Evolutionary conservation across 2,329 filamentous ascomycete species (phyloP).

Genomic region (Reticulascus tulasneorum): DNA sequence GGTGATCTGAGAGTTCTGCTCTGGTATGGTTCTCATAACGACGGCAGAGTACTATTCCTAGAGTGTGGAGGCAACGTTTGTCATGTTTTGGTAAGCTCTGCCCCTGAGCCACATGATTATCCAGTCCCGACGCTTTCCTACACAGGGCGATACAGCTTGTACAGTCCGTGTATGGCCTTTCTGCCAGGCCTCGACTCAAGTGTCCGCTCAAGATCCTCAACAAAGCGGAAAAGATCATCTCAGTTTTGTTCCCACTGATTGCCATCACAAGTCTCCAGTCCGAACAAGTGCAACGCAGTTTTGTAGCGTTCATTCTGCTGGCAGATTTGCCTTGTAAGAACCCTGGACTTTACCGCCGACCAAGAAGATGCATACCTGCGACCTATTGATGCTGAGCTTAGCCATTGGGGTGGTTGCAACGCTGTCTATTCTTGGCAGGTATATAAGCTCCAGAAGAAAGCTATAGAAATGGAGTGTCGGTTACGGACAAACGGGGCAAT

Average conservation of each 20-base stretch:
- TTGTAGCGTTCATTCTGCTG: background rate
- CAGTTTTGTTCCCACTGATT: background rate
- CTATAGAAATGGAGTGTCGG: conserved; percentile 1
- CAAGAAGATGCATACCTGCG: background rate
- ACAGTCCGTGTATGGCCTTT: conserved; percentile 6
- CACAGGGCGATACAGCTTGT: conserved; percentile 1
- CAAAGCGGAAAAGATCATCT: conserved; percentile 1
- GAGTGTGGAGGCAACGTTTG: background rate
- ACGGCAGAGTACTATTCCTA: conserved; percentile 2
- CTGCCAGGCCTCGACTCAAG: conserved; percentile 1
- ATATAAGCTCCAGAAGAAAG: background rate
- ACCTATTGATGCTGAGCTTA: conserved; percentile 1
- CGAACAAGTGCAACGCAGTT: background rate
- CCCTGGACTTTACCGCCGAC: rapidly evolving
- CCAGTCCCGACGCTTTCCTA: rapidly evolving
- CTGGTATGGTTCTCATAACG: background rate
- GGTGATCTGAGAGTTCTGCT: background rate
- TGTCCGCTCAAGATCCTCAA: conserved; percentile 3
- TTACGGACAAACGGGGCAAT: background rate
- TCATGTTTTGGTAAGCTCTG: background rate
- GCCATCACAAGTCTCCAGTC: conserved; percentile 1
- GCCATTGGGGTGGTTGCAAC: conserved; percentile 1
- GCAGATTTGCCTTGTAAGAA: conserved; percentile 4
- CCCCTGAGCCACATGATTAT: rapidly evolving
- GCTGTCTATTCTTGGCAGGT: background rate